These are phyloP conservation scores for Talaromyces trachyspermus DNA, from an alignment of 495 filamentous ascomycete species.

Conservation along the genomic window DNA sequence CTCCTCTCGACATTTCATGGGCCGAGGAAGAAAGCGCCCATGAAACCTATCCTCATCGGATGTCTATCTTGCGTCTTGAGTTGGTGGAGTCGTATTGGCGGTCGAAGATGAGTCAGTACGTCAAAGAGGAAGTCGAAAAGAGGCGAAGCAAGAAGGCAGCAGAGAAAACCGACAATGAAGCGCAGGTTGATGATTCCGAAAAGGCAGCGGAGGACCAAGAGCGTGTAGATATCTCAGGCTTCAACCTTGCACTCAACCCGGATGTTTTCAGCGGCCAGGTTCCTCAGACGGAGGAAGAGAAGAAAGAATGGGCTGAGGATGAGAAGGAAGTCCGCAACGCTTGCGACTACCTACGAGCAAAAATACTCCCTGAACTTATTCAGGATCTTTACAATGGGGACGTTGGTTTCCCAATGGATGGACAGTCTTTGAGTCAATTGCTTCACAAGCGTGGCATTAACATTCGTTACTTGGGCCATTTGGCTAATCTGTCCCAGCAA, in stretches of 20 bases:
- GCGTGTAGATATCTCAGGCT: constrained; percentile 73
- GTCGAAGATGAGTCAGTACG: constrained; percentile 78
- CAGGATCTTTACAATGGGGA: constrained; percentile 86
- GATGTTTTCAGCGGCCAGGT: constrained; percentile 91
- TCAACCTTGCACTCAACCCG: constrained; percentile 84
- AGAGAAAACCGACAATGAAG: constrained; percentile 31
- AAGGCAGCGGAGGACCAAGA: constrained; percentile 45
- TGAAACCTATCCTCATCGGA: constrained; percentile 79
- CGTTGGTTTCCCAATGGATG: constrained; percentile 96
- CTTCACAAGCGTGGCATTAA: constrained; percentile 98
- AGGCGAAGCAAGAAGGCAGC: constrained; percentile 36
- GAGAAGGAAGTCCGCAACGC: constrained; percentile 83
- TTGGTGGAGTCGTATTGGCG: constrained; percentile 79
- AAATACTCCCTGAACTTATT: constrained; percentile 66
- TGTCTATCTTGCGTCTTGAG: constrained; percentile 87
- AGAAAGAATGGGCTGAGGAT: constrained; percentile 74
- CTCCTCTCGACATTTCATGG: constrained; percentile 86
- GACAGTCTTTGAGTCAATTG: constrained; percentile 75
- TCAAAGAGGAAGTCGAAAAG: constrained; percentile 63
- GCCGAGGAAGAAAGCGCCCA: constrained; percentile 63
- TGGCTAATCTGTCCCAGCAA: constrained; percentile 61
- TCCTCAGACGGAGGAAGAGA: constrained; percentile 85
- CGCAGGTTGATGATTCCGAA: constrained; percentile 29
- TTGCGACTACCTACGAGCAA: constrained; percentile 67
- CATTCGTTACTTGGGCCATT: constrained; percentile 83